Conservation (phyloP, 2,329 filamentous ascomycete genomes). For the Pyrenophora graminea region DNA sequence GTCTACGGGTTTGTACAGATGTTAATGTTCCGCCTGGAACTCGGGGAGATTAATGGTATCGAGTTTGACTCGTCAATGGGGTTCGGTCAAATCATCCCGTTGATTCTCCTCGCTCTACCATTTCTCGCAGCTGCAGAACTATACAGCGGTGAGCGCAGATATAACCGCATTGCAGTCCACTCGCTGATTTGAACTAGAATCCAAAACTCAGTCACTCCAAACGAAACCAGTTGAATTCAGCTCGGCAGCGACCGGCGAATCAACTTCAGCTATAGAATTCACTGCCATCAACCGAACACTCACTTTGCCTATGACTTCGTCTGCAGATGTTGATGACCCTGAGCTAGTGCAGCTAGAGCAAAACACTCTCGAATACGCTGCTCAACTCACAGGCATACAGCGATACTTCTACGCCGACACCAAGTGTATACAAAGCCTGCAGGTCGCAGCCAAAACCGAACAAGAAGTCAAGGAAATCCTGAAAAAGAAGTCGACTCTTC, state of each 20-base stretch:
- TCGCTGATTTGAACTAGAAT: neutral
- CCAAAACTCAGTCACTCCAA: neutral
- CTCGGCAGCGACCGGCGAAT: neutral
- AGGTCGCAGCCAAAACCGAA: neutral
- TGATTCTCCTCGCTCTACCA: conserved; percentile 18
- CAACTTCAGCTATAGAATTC: neutral
- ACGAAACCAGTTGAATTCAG: neutral
- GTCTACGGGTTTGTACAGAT: conserved; percentile 18
- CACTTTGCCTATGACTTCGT: neutral
- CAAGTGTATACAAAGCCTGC: neutral
- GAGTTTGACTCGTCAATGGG: conserved; percentile 15
- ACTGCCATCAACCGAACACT: neutral
- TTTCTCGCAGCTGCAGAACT: conserved; percentile 9
- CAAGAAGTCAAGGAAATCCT: neutral
- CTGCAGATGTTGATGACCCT: neutral
- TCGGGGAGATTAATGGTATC: neutral
- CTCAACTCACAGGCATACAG: neutral
- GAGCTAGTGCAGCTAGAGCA: neutral
- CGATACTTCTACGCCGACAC: neutral
- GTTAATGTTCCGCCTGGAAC: conserved; percentile 9
- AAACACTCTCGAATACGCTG: neutral
- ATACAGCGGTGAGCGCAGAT: neutral
- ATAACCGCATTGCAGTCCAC: neutral
- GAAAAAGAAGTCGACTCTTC: too few relatives aligned
- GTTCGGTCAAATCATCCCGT: conserved; percentile 21